Base-by-base conservation (phyloP, 139 green algal genomes). In the Trebouxia sp. region DNA sequence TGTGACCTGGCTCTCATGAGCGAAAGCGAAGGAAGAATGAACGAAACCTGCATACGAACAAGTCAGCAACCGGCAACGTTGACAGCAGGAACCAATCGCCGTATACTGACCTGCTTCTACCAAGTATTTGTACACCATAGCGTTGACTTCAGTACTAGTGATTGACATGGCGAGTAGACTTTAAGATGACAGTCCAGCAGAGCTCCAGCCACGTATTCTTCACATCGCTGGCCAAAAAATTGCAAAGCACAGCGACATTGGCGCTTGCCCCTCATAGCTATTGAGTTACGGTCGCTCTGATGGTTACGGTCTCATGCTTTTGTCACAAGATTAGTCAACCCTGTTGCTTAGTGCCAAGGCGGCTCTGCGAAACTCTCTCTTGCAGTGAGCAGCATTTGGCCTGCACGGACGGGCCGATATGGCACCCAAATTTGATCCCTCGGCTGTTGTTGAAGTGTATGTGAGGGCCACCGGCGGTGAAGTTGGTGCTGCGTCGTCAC, bases 381-480 rank as follows among this genome's bases (percentile, higher is more conserved):
- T 65, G 47, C 47, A 47, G 26, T 20, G 37, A 66, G 8, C 47
- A 26, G 47, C 74, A 38, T 41, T 53, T 56, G 37, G 69, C 41
- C n/a, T 56, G 39, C 39, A 17, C 38, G 55, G 42, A 12, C 38
- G 42, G 72, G 72, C 72, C 56, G 78, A 38, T 8, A 98, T 98
- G 96, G 89, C 96, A 76, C 96, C 95, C 41, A 98, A 98, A 83
- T 98, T 99, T 76, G 96, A 99, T 85, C 96, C 96, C 75, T 84
- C 48, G n/a, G 9, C 37, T 58, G 65, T 80, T 48, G 78, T 95
- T 24, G 94, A 99, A 92, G 95, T 99, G 74, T 99, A 95, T 82
- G 92, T 99, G 75, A 92, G 97, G 65, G 97, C 96, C 50, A 99
- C 97, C 42, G 97, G 97, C 74, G 95, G 95, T 51, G 97, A 99